A percentile compares a stretch with the other conserved stretches of the same genome.
Conservation (phyloP, 2,329 filamentous ascomycete genomes). For the Zymoseptoria brevis region DNA sequence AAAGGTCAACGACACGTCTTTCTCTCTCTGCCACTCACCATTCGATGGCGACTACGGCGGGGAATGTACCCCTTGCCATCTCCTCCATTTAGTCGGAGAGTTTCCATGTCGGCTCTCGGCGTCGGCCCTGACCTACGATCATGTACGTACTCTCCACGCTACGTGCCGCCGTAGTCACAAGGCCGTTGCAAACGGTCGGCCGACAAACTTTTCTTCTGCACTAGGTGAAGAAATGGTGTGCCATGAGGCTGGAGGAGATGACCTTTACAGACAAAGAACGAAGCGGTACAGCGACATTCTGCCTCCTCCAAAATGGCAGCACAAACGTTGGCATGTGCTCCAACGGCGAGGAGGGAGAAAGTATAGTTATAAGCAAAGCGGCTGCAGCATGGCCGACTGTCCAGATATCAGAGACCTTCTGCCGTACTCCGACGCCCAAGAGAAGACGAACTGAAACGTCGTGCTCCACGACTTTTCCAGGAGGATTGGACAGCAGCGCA, state of each 20-base stretch:
- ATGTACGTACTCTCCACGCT: background rate
- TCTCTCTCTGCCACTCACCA: background rate
- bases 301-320: constrained; percentile 5
- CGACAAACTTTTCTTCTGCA: background rate
- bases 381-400: background rate
- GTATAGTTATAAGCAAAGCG: constrained; percentile 5
- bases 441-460: constrained; percentile 10
- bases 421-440: constrained; percentile 7
- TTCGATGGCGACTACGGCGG: background rate
- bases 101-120: background rate
- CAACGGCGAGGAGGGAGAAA: constrained; percentile 1
- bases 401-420: background rate
- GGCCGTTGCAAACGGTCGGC: background rate
- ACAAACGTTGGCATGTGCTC: background rate
- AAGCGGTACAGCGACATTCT: constrained; percentile 1
- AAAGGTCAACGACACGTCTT: background rate
- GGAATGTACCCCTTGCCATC: background rate
- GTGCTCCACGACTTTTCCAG: background rate
- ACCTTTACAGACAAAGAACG: constrained; percentile 13
- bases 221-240: constrained; percentile 5
- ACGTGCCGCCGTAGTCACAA: background rate
- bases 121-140: background rate
- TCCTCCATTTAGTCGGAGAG: background rate
- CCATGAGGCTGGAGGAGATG: constrained; percentile 17
- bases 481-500: constrained; percentile 9